Base-by-base conservation (phyloP, 2,329 filamentous ascomycete species). In the Pseudogymnoascus pannorum region DNA sequence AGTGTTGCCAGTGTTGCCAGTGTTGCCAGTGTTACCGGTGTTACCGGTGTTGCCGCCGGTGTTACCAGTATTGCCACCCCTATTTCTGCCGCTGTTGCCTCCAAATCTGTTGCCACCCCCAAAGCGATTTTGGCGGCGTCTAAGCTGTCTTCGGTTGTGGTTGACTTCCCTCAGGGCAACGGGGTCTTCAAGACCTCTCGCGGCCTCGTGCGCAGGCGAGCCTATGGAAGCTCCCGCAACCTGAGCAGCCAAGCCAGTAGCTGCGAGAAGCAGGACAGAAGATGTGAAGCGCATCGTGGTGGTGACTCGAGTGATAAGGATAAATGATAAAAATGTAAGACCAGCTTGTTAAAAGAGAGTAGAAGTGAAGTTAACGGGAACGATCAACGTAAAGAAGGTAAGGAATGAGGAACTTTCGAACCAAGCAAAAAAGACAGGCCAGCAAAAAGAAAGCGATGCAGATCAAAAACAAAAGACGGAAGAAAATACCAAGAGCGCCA, bases 1-100 rank as follows among this genome's bases (percentile, higher is more conserved):
- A 38, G 80, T 78, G 12, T 71, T 70, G 33, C 33, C 33, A 14
- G 33, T 36, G 20, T 48, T 48, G 1, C 42, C 42, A 7, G 42
- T 48, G 14, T 48, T 48, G 5, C 58, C 64, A 48, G 63, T 63
- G 29, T 67, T 62, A 29, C 66, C 67, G 33, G 64, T 68, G 54
- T 66, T 64, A 42, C 60, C 64, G 51, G 62, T 65, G 36, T 63
- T 65, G 48, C 64, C 66, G 33, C 60, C 59, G 4, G 68, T 64
- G 12, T 48, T 48, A n/a, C n/a, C n/a, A 5, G 40, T 20, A 11
- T 26, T 24, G 5, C 14, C 12, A 12, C 33, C 33, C 11, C 33
- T 4, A n/a, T 36, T 36, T n/a, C 14, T 12, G 42, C 42, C 42
- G 42, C 4, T 48, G 42, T 26, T 48, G 22, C 42, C 44, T 29